phyloP scores from a whole-genome alignment of 495 filamentous ascomycete genomes.

The Physcia stellaris region DNA sequence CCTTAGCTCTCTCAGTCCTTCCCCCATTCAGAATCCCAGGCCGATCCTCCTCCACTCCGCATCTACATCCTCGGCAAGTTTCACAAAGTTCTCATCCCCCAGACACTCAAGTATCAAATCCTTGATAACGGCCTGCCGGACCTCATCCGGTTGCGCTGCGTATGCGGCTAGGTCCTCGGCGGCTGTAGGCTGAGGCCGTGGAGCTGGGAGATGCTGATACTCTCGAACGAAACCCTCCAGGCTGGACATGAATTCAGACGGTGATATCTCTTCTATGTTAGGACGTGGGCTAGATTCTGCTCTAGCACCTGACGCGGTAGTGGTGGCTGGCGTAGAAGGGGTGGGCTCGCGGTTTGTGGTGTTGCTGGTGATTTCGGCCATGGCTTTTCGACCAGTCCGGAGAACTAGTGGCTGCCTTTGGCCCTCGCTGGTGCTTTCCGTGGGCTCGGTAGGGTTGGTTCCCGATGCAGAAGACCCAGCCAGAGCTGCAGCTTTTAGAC shows the following conservation, averaged over 20 bases:
- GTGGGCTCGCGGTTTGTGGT: background rate
- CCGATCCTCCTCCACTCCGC: slow-evolving; percentile 30
- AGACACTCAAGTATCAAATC: slow-evolving; percentile 32
- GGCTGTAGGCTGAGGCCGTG: background rate
- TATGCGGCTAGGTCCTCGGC: slow-evolving; percentile 24
- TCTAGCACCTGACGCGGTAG: no score
- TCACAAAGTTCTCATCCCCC: slow-evolving; percentile 29
- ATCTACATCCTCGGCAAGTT: slow-evolving; percentile 32
- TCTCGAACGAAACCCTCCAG: slow-evolving; percentile 10
- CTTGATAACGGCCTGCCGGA: slow-evolving; percentile 24
- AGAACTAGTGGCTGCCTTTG: no score
- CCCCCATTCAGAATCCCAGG: slow-evolving; percentile 20
- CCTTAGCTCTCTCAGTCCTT: background rate
- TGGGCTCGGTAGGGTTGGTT: no score
- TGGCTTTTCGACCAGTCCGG: background rate
- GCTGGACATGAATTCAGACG: slow-evolving; percentile 7
- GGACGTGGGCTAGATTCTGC: background rate
- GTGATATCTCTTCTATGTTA: background rate
- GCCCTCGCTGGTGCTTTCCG: no score
- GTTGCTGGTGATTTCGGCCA: background rate
- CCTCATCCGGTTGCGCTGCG: slow-evolving; percentile 19
- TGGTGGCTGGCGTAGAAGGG: background rate
- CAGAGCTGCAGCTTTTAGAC: no score
- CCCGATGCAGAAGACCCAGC: no score
- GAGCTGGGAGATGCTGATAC: slow-evolving; percentile 8